Percentiles rank a stretch among this genome's conserved stretches.
These are phyloP conservation scores for Umbelopsis vinacea DNA, from an alignment of 192 early-diverging fungal species.

Conservation along the genomic window DNA sequence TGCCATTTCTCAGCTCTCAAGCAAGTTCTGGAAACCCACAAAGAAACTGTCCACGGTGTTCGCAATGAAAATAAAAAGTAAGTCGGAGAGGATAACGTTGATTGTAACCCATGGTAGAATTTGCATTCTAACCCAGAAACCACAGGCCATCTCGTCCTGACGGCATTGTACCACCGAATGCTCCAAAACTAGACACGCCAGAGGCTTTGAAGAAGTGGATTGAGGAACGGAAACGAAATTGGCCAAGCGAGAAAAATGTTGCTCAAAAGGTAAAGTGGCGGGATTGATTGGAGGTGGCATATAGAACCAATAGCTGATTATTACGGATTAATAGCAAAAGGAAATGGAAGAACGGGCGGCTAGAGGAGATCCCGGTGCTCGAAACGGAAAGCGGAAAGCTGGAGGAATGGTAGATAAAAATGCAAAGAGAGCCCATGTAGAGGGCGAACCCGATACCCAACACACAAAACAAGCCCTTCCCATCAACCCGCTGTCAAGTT, in stretches of 20 bases:
- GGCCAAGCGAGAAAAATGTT: slow-evolving; percentile 76
- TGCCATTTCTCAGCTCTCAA: slow-evolving; percentile 25
- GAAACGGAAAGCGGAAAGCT: slow-evolving; percentile 8
- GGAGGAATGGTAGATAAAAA: background rate
- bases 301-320: background rate
- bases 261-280: slow-evolving; percentile 55
- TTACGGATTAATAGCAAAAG: slow-evolving; percentile 32
- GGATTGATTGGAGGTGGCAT: background rate
- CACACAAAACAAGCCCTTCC: background rate
- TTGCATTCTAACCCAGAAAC: background rate
- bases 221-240: slow-evolving; percentile 75
- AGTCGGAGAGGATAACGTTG: background rate
- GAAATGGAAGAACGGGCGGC: slow-evolving; percentile 37
- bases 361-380: slow-evolving; percentile 34
- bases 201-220: slow-evolving; percentile 88
- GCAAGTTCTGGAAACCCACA: slow-evolving; percentile 7
- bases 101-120: no score
- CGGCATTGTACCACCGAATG: slow-evolving; percentile 36
- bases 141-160: slow-evolving; percentile 25
- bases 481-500: background rate
- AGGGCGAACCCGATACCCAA: background rate
- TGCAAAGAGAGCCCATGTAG: background rate
- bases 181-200: slow-evolving; percentile 55
- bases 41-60: slow-evolving; percentile 15
- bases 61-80: slow-evolving; percentile 22